Conservation (phyloP, 2,329 filamentous ascomycete species). For the Fusarium sublunatum region DNA sequence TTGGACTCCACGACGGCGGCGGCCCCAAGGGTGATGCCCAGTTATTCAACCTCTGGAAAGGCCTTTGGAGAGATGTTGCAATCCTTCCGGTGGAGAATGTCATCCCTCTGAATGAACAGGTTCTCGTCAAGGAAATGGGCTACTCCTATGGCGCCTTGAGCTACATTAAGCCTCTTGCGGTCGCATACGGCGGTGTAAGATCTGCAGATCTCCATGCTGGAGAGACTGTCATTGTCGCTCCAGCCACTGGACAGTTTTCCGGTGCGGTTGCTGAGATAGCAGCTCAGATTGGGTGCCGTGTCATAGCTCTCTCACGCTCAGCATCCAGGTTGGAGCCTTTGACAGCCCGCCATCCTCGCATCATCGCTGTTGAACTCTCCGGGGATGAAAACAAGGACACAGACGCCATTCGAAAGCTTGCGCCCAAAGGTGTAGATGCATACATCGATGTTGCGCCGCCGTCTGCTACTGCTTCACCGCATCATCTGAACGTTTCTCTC, state of each 20-base stretch:
- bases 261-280: constrained; percentile 28
- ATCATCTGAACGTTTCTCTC: constrained; percentile 19
- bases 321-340: constrained; percentile 19
- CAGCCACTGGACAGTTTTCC: constrained; percentile 36
- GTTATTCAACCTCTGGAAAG: constrained; percentile 27
- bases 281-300: constrained; percentile 32
- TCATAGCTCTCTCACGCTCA: constrained; percentile 31
- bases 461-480: constrained; percentile 7
- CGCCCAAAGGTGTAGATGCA: constrained; percentile 18
- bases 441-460: constrained; percentile 37
- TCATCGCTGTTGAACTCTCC: constrained; percentile 18
- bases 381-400: constrained; percentile 23
- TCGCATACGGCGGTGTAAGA: constrained; percentile 29
- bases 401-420: not conserved
- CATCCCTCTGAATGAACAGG: constrained; percentile 16
- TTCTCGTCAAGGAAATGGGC: constrained; percentile 16
- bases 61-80: constrained; percentile 28
- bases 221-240: constrained; percentile 28
- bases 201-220: constrained; percentile 14
- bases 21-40: constrained; percentile 8
- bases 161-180: constrained; percentile 31
- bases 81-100: constrained; percentile 17
- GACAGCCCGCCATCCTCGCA: not conserved
- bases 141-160: constrained; percentile 30
- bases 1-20: constrained; percentile 24